Conservation (phyloP, 2,329 filamentous ascomycete genomes). For the Venturia carpophila region DNA sequence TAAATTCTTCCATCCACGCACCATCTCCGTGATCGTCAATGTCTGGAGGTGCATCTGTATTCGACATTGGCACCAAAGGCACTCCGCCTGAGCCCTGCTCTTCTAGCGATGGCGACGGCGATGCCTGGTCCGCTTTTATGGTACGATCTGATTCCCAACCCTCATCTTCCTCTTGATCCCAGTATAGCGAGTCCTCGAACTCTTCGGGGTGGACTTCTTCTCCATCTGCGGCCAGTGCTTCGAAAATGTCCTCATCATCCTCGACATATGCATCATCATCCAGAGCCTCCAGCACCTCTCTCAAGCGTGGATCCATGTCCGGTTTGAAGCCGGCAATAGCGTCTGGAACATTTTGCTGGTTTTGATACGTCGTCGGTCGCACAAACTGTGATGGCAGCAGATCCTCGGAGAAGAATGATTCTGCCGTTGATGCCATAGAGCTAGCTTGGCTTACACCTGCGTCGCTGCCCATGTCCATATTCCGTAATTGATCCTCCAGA, state of each 20-base stretch:
- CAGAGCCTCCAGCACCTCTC: slow-evolving; percentile 85
- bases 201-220: slow-evolving; percentile 70
- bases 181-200: slow-evolving; percentile 57
- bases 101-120: slow-evolving; percentile 22
- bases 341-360: slow-evolving; percentile 88
- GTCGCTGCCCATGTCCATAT: slow-evolving; percentile 43
- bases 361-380: slow-evolving; percentile 57
- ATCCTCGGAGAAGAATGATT: slow-evolving; percentile 59
- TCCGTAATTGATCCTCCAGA: slow-evolving; percentile 72
- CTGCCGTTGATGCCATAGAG: slow-evolving; percentile 30
- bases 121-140: slow-evolving; percentile 54
- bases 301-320: slow-evolving; percentile 89
- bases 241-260: slow-evolving; percentile 75
- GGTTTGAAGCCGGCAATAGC: slow-evolving; percentile 89
- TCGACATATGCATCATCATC: slow-evolving; percentile 96
- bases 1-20: slow-evolving; percentile 87
- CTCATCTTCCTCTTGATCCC: slow-evolving; percentile 53
- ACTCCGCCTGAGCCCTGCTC: slow-evolving; percentile 40
- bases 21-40: slow-evolving; percentile 48
- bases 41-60: slow-evolving; percentile 26
- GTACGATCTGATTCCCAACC: slow-evolving; percentile 96
- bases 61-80: slow-evolving; percentile 25
- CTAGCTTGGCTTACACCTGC: slow-evolving; percentile 35
- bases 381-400: slow-evolving; percentile 74
- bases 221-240: slow-evolving; percentile 58